These are phyloP conservation scores for Candida schatavii DNA, from an alignment of 805 yeast species.

Conservation along the genomic window DNA sequence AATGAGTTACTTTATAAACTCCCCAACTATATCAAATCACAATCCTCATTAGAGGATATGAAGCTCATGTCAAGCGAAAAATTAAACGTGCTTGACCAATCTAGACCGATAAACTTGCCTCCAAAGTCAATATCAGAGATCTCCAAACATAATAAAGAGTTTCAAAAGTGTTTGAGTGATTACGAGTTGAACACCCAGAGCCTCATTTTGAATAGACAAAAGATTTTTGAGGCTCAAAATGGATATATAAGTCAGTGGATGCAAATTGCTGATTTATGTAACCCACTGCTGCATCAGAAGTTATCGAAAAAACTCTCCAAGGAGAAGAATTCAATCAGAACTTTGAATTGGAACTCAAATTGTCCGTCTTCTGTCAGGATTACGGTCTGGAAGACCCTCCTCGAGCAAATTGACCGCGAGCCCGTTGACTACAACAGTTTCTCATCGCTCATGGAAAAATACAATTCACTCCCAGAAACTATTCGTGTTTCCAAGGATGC, in stretches of 20 bases:
- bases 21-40: conserved; percentile 38
- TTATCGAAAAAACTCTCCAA: conserved; percentile 22
- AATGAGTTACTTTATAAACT: conserved; percentile 32
- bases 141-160: conserved; percentile 54
- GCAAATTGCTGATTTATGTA: neutral
- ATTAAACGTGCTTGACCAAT: conserved; percentile 49
- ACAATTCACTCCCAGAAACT: conserved; percentile 22
- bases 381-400: conserved; percentile 25
- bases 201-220: conserved; percentile 18
- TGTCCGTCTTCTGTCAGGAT: conserved; percentile 25
- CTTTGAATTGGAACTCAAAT: conserved; percentile 37
- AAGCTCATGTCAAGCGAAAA: conserved; percentile 61
- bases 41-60: conserved; percentile 54
- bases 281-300: conserved; percentile 8
- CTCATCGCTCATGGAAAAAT: conserved; percentile 18
- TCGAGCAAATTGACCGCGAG: conserved; percentile 14
- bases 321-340: conserved; percentile 30
- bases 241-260: conserved; percentile 2
- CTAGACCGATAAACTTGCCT: conserved; percentile 72
- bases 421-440: conserved; percentile 15
- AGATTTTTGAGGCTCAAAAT: neutral
- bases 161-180: conserved; percentile 42
- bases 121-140: conserved; percentile 57
- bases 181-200: conserved; percentile 30
- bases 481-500: conserved; percentile 28